Base-by-base conservation (phyloP, 1,139 yeast species). In the Taphrina betulina region DNA sequence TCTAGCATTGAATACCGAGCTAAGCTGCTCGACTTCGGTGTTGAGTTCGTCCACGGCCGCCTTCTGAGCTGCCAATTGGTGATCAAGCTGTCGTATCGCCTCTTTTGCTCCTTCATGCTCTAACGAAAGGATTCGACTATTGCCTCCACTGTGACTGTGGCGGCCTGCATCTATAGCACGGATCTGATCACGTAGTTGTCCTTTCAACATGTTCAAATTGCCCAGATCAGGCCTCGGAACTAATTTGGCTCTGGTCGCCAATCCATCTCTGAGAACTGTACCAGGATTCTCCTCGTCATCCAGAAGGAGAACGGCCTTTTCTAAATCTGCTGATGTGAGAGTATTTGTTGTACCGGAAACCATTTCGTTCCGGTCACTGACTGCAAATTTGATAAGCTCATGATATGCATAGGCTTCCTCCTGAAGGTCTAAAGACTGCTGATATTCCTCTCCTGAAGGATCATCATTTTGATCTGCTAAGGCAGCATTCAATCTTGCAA, bases 391-490 rank as follows among this genome's bases (percentile, higher is more conserved):
- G 2, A 89, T 62, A 7, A 81, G 79, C 58, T 82, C 85, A 53
- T 89, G 72, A 59, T 82, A 79, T 0, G 80, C 76, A 42, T 81
- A 81, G 0, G 83, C 83, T 59, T 76, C 75, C 59, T 84, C 94
- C 68, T 90, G 97, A 45, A 79, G 82, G 40, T 79, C 79, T 51
- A 90, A 73, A 0, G 94, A 81, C 14, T 77, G 78, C 23, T 80
- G 82, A 67, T 89, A 92, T 63, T 89, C 96, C 56, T 81, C 86
- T 17, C 94, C 95, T 59, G 81, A 81, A 1, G 84, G 82, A 24
- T 71, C 73, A 1, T 72, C 70, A 14, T 71, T 72, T 29, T 66
- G 67, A 41, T 72, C 76, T 31, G 72, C 72, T 34, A 80, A 71
- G 5, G 77, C 82, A 52, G 71, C 73, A 55, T 71, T 68, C 60